Evolutionary conservation across 768 basidiomycete species (phyloP).

Genomic region (Lactifluus volemus): DNA sequence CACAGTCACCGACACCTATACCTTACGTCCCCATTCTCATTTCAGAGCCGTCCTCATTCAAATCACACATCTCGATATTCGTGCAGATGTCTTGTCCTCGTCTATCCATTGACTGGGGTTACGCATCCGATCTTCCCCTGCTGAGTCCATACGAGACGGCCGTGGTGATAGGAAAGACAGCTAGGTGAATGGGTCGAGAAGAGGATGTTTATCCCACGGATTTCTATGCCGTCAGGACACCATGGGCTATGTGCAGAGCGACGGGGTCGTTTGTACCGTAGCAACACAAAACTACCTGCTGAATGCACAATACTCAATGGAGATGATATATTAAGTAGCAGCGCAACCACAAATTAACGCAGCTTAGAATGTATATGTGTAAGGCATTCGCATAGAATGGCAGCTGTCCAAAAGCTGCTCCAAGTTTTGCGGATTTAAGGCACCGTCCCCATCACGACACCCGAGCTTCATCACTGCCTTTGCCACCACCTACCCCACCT

Average conservation of each 20-base stretch:
- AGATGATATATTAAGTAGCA: background rate
- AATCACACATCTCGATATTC: conserved; percentile 76
- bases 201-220: conserved; percentile 84
- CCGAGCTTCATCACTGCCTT: too few relatives aligned
- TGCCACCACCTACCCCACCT: too few relatives aligned
- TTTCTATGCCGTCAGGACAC: conserved; percentile 79
- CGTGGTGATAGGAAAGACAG: conserved; percentile 64
- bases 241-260: conserved; percentile 61
- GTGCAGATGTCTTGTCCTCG: conserved; percentile 96
- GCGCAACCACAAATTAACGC: background rate
- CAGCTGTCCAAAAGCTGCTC: conserved; percentile 22
- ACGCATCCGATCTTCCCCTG: conserved; percentile 84
- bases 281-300: background rate
- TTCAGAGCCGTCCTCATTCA: conserved; percentile 84
- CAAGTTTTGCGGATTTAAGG: conserved; percentile 14
- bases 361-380: conserved; percentile 7
- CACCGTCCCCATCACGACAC: conserved; percentile 1
- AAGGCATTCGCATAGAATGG: conserved; percentile 14
- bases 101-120: conserved; percentile 97
- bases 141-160: conserved; percentile 91
- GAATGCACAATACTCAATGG: background rate
- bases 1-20: conserved; percentile 43
- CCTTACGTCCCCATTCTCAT: conserved; percentile 87
- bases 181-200: conserved; percentile 52
- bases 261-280: conserved; percentile 23